A percentile compares a stretch with the other conserved stretches of the same genome.
Conservation (phyloP, 1,139 yeast species). For the Kodamaea anthophila region DNA sequence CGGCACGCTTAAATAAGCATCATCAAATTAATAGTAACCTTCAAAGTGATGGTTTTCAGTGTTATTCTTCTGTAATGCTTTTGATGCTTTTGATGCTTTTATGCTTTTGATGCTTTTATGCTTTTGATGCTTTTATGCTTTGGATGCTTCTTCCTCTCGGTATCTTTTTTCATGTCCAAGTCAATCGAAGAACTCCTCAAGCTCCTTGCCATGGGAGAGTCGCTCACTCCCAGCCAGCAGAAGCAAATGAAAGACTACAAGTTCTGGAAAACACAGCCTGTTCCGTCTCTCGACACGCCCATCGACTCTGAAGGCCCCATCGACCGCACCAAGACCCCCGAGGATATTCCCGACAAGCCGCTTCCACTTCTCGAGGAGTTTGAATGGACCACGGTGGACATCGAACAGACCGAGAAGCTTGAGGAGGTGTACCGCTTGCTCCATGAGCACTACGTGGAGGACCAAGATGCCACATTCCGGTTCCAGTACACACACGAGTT, state of each 20-base stretch:
- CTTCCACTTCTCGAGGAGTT: conserved; percentile 68
- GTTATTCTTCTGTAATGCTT: too few relatives aligned
- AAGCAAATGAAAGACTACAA: conserved; percentile 82
- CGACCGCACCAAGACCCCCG: conserved; percentile 59
- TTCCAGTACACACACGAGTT: conserved; percentile 83
- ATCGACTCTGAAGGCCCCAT: conserved; percentile 78
- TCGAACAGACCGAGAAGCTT: conserved; percentile 51
- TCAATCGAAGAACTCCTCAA: conserved; percentile 46
- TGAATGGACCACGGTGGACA: conserved; percentile 82
- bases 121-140: too few relatives aligned
- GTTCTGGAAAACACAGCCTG: conserved; percentile 99
- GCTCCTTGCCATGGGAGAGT: conserved; percentile 48
- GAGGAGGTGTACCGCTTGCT: conserved; percentile 73
- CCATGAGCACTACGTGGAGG: conserved; percentile 91
- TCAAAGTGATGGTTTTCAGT: too few relatives aligned
- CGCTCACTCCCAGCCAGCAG: conserved; percentile 48
- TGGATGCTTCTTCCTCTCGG: too few relatives aligned
- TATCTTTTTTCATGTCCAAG: conserved; percentile 15
- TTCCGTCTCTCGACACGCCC: conserved; percentile 64
- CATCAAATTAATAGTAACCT: too few relatives aligned
- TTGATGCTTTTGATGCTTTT: too few relatives aligned
- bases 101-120: too few relatives aligned
- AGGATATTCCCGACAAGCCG: conserved; percentile 65
- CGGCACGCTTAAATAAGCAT: too few relatives aligned
- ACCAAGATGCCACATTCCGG: conserved; percentile 84